Percentiles rank a stretch among this genome's conserved stretches.
Evolutionary conservation across 208 protist genomes (phyloP).

Genomic region (Trichomonas vaginalis): DNA sequence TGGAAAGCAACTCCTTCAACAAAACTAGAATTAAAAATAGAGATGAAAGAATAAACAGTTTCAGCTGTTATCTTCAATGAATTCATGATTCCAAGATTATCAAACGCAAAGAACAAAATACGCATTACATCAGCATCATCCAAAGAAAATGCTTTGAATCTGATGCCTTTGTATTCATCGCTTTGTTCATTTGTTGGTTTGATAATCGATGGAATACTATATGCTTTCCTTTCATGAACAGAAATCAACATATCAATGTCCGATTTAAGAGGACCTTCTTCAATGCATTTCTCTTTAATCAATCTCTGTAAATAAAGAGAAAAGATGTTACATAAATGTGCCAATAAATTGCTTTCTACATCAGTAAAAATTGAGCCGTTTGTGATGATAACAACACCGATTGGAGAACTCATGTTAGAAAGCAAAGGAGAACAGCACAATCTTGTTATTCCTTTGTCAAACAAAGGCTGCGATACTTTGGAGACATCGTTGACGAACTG

Average conservation of each 20-base stretch:
- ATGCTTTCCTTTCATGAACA: neutral
- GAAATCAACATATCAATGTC: neutral
- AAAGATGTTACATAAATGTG: neutral
- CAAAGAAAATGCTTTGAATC: neutral
- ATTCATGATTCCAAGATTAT: neutral
- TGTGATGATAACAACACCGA: neutral
- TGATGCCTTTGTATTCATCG: neutral
- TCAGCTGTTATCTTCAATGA: neutral
- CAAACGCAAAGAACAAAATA: neutral
- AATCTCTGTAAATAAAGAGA: neutral
- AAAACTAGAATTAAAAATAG: neutral
- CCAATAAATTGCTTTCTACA: neutral
- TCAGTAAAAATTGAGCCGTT: neutral
- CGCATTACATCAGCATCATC: neutral
- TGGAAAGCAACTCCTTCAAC: neutral
- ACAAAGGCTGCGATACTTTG: neutral
- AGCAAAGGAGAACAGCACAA: neutral
- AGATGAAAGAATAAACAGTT: neutral
- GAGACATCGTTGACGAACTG: neutral
- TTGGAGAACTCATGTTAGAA: neutral
- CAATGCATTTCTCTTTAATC: neutral
- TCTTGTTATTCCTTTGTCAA: neutral
- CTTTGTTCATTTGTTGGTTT: neutral
- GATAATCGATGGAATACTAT: neutral
- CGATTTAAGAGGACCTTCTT: neutral